Evolutionary conservation across 2,329 filamentous ascomycete genomes (phyloP).

Genomic region (Paramyrothecium sp.): DNA sequence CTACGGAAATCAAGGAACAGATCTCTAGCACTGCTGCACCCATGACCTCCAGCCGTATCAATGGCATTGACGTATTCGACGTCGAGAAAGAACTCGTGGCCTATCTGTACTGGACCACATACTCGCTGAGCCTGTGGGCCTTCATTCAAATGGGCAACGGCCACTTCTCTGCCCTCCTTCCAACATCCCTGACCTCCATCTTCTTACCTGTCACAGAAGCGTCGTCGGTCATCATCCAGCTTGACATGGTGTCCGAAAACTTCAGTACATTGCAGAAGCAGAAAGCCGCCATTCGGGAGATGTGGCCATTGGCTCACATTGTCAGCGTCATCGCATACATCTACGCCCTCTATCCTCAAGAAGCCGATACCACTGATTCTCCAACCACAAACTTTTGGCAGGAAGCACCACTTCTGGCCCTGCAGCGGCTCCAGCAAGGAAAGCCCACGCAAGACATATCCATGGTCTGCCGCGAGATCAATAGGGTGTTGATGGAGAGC

Average conservation of each 20-base stretch:
- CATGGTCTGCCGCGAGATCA: slow-evolving; percentile 24
- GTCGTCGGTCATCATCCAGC: slow-evolving; percentile 26
- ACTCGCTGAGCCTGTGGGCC: slow-evolving; percentile 35
- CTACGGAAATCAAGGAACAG: slow-evolving; percentile 28
- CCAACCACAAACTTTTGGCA: slow-evolving; percentile 17
- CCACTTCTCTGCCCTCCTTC: slow-evolving; percentile 18
- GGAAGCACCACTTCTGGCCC: slow-evolving; percentile 15
- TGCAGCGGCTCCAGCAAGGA: slow-evolving; percentile 17
- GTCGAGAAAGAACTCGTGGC: slow-evolving; percentile 37
- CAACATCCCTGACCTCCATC: slow-evolving; percentile 21
- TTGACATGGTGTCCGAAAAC: slow-evolving; percentile 33
- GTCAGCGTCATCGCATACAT: slow-evolving; percentile 27
- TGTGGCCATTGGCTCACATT: slow-evolving; percentile 32
- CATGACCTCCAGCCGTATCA: slow-evolving; percentile 33
- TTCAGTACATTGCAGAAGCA: slow-evolving; percentile 33
- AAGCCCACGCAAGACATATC: slow-evolving; percentile 15
- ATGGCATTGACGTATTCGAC: slow-evolving; percentile 36
- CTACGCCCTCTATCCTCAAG: slow-evolving; percentile 21
- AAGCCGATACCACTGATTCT: slow-evolving; percentile 8
- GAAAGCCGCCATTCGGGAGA: slow-evolving; percentile 29
- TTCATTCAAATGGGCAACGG: slow-evolving; percentile 31
- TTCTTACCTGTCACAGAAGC: slow-evolving; percentile 26
- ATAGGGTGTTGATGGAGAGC: slow-evolving; percentile 21
- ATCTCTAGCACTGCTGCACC: slow-evolving; percentile 22
- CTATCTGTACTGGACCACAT: slow-evolving; percentile 38